Conservation (phyloP, 192 early-diverging fungal species). For the Backusella macrospora region DNA sequence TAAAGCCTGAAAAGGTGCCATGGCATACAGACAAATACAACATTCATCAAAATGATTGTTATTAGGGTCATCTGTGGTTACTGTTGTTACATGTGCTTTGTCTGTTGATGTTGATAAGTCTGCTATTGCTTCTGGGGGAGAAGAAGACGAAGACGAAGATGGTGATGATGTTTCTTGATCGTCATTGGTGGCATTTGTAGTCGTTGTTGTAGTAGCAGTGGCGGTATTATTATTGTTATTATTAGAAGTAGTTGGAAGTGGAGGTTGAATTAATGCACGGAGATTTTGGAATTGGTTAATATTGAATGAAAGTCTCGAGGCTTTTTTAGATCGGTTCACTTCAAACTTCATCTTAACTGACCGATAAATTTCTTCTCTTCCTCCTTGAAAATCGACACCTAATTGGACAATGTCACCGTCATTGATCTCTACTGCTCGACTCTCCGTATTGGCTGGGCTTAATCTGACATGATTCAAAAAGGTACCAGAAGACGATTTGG, state of each 20-base stretch:
- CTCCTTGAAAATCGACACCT: constrained; percentile 84
- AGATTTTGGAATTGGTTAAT: constrained; percentile 43
- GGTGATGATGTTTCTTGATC: neutral
- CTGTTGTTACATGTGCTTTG: neutral
- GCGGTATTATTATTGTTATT: neutral
- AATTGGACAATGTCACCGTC: constrained; percentile 84
- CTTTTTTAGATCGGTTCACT: constrained; percentile 47
- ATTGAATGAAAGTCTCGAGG: constrained; percentile 52
- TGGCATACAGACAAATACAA: constrained; percentile 81
- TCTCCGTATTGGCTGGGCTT: constrained; percentile 75
- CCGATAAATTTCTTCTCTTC: constrained; percentile 79
- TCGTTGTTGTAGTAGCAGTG: neutral
- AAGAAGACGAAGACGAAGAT: neutral
- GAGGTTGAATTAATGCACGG: constrained; percentile 28
- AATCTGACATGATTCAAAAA: constrained; percentile 88
- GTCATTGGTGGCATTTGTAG: neutral
- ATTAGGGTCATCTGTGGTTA: constrained; percentile 1
- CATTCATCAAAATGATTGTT: constrained; percentile 55
- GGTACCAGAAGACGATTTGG: constrained; percentile 86
- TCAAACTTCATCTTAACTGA: constrained; percentile 73
- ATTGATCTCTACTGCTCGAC: constrained; percentile 66
- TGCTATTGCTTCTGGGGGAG: neutral
- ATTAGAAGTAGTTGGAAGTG: constrained; percentile 1
- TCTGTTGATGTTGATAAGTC: neutral
- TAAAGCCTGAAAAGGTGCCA: constrained; percentile 77